Conservation (phyloP, 257 asterid genomes). For the Gardenia jasminoides region DNA sequence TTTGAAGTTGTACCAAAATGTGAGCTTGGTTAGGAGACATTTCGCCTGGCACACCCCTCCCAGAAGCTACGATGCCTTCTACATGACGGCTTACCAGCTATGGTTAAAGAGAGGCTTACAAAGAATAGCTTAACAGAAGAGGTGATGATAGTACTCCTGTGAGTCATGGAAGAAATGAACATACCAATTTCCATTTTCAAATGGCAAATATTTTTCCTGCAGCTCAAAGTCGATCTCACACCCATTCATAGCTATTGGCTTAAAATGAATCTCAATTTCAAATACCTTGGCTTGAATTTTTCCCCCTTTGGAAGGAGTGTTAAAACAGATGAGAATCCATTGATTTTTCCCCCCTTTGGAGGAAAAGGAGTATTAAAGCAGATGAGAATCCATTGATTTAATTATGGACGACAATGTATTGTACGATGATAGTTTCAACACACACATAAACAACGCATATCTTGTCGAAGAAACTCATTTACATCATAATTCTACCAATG, state of each 20-base stretch:
- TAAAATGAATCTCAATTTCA: background rate
- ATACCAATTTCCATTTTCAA: background rate
- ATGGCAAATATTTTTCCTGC: background rate
- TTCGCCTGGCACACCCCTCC: slow-evolving; percentile 64
- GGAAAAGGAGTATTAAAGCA: background rate
- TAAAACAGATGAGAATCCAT: background rate
- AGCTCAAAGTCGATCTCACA: background rate
- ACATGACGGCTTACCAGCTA: slow-evolving; percentile 78
- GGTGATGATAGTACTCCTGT: background rate
- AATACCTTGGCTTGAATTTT: background rate
- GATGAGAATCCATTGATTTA: background rate
- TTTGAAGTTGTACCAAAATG: slow-evolving; percentile 43
- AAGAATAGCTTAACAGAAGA: slow-evolving; percentile 7
- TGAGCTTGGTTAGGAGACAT: slow-evolving; percentile 58
- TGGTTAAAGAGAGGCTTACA: slow-evolving; percentile 68
- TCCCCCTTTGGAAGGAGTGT: background rate
- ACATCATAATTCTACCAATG: background rate
- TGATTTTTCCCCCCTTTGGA: background rate
- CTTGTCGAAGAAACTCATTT: background rate
- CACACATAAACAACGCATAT: background rate
- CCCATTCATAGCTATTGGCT: background rate
- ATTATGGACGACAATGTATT: background rate
- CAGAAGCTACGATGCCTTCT: slow-evolving; percentile 49
- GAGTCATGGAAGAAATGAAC: background rate
- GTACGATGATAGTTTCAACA: background rate